Evolutionary conservation across 208 protist genomes (phyloP).

Genomic region (Acanthamoeba lenticulata): DNA sequence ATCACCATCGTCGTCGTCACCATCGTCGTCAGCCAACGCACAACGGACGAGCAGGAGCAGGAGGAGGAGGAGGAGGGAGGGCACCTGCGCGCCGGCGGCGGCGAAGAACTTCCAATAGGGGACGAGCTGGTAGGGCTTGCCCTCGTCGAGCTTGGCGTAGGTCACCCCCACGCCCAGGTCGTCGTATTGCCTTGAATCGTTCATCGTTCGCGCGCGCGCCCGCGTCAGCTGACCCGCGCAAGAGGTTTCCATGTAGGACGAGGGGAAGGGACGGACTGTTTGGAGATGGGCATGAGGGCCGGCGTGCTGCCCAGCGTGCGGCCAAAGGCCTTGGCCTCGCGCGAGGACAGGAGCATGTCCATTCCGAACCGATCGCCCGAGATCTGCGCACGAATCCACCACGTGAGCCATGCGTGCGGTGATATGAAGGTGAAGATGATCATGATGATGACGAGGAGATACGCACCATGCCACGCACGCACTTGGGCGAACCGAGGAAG

Average conservation of each 20-base stretch:
- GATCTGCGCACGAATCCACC: neutral
- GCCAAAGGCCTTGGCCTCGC: neutral
- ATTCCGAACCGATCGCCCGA: slow-evolving; percentile 10
- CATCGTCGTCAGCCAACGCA: neutral
- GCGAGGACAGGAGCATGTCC: neutral
- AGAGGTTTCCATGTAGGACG: too few species aligned
- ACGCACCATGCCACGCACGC: slow-evolving; percentile 44
- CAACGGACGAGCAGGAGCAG: neutral
- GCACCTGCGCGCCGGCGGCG: neutral
- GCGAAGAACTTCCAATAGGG: slow-evolving; percentile 13
- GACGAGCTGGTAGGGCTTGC: neutral
- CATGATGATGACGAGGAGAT: too few species aligned
- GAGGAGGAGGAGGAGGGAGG: neutral
- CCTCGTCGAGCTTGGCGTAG: neutral
- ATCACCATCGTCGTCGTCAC: too few species aligned
- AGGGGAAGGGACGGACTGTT: too few species aligned
- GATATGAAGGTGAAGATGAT: too few species aligned
- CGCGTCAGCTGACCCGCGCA: neutral
- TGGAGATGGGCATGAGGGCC: neutral
- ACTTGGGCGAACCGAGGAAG: slow-evolving; percentile 47
- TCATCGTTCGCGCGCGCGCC: neutral
- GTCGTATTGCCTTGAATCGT: neutral
- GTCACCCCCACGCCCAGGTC: neutral
- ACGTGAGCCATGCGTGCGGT: too few species aligned
- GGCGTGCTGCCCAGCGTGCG: neutral